Conservation (phyloP, 176 grass and related monocot genomes). For the Ampelocalamus luodianensis region DNA sequence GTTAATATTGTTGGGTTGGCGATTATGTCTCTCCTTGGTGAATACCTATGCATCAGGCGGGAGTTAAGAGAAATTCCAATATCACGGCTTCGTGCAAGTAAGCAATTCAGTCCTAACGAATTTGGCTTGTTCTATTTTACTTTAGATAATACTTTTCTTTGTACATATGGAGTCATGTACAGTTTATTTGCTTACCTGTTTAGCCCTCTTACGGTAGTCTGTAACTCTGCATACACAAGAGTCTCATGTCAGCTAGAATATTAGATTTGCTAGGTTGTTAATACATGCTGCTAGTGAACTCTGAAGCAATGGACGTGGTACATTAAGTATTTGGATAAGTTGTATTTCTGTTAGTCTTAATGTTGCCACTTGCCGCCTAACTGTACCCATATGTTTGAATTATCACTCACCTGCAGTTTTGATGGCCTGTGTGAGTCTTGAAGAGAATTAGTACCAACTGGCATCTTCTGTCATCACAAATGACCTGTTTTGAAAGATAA, state of each 20-base stretch:
- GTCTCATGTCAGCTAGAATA: slow-evolving; percentile 14
- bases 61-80: slow-evolving; percentile 91
- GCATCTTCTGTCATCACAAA: slow-evolving; percentile 16
- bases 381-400: background rate
- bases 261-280: slow-evolving; percentile 8
- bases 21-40: slow-evolving; percentile 81
- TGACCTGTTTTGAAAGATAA: background rate
- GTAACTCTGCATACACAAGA: background rate
- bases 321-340: slow-evolving; percentile 9
- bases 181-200: background rate
- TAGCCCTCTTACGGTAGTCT: slow-evolving; percentile 16
- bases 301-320: slow-evolving; percentile 21
- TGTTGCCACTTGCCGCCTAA: background rate
- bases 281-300: slow-evolving; percentile 21
- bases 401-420: background rate
- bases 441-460: slow-evolving; percentile 18
- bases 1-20: slow-evolving; percentile 81
- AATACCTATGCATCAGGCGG: slow-evolving; percentile 74
- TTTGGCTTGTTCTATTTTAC: slow-evolving; percentile 23
- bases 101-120: slow-evolving; percentile 44
- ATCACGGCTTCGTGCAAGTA: slow-evolving; percentile 84
- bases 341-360: slow-evolving; percentile 22
- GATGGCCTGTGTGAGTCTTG: background rate
- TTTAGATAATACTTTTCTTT: slow-evolving; percentile 12
- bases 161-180: background rate